Evolutionary conservation across 768 basidiomycete genomes (phyloP).

Genomic region (Leccinum arenicola): DNA sequence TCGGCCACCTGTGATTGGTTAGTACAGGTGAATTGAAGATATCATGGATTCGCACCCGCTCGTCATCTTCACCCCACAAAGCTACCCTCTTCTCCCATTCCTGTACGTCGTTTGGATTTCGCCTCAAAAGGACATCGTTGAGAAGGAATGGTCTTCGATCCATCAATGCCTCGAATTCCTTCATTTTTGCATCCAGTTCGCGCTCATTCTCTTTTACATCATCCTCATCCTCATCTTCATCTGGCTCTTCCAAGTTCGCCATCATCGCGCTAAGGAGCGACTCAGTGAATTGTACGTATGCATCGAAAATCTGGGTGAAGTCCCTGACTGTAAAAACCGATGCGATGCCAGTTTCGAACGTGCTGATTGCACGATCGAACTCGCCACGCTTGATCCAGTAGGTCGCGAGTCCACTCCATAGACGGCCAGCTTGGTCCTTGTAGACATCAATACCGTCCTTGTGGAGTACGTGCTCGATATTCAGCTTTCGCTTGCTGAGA

Average conservation of each 20-base stretch:
- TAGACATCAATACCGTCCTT: constrained; percentile 87
- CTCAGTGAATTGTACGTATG: constrained; percentile 93
- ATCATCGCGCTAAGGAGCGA: constrained; percentile 86
- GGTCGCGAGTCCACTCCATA: constrained; percentile 95
- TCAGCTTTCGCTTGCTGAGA: constrained; percentile 61
- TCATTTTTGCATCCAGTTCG: constrained; percentile 87
- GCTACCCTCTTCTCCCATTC: constrained; percentile 99
- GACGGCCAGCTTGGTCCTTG: constrained; percentile 93
- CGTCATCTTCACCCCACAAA: constrained; percentile 89
- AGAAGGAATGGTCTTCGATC: constrained; percentile 94
- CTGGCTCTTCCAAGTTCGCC: constrained; percentile 75
- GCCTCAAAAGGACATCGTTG: constrained; percentile 88
- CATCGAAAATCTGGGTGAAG: constrained; percentile 97
- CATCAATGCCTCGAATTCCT: constrained; percentile 90
- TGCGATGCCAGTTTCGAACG: constrained; percentile 84
- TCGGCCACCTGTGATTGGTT: constrained; percentile 66
- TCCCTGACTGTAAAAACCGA: constrained; percentile 90
- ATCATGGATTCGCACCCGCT: constrained; percentile 57
- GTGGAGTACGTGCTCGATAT: constrained; percentile 82
- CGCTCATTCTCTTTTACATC: constrained; percentile 74
- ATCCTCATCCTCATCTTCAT: constrained; percentile 72
- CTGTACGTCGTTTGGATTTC: constrained; percentile 97
- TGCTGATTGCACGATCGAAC: constrained; percentile 84
- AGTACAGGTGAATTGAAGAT: background rate
- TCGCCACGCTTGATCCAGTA: constrained; percentile 99